Base-by-base conservation (phyloP, 73 alveolate genomes). In the Paramecium sonneborni region DNA sequence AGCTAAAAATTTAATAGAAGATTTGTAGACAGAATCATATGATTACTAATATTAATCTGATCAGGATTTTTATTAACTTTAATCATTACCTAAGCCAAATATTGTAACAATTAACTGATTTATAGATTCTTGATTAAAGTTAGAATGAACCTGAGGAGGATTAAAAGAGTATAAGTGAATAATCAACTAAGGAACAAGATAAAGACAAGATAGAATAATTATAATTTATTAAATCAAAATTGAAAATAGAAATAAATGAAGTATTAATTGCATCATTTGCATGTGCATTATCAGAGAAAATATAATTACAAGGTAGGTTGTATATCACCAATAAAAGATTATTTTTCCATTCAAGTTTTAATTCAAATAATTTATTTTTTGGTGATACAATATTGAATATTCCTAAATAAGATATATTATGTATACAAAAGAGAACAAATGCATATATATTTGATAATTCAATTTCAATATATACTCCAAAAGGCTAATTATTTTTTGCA, bases 241-340 rank as follows among this genome's bases (percentile, higher is more conserved):
- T 79, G 10, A 41, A 79, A 34, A 43, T 23, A 41, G 90, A 79
- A 24, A 24, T 24, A 1, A 79, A 43, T 79, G 90, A 79, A 79
- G 14, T 23, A 18, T 44, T 46, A 21, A 41, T 39, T 11, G 39
- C 55, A 21, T 79, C 90, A 0, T 88, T 69, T 69, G 85, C 94
- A 8, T 88, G 94, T 88, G 94, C 94, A 14, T 70, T 88, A 15
- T 62, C 91, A 43, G 85, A 88, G 20, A 69, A 30, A 44, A 88
- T 88, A 68, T 30, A 88, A 46, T 26, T 88, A 14, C 68, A 88
- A 44, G 94, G 94, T 12, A 67, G 94, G 43, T 44, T 88, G 41
- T 88, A 88, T 44, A 69, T 88, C 4, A 88, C 94, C 41, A 88
- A 88, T 28, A 62, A 88, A 43, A 88, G 94, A 88, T 30, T 88